Conservation (phyloP, 1,284 basidiomycete genomes). For the Coniferiporia weirii region DNA sequence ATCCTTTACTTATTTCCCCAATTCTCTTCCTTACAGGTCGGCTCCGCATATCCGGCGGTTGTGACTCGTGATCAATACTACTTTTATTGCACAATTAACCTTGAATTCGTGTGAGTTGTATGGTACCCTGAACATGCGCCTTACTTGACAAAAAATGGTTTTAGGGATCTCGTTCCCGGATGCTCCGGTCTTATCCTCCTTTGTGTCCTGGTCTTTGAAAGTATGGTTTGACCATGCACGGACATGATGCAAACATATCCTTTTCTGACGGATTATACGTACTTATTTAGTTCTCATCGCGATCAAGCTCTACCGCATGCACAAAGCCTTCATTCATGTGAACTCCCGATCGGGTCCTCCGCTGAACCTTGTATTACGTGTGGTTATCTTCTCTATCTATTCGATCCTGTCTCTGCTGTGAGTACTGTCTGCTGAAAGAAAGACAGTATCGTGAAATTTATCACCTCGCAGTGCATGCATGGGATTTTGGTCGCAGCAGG, state of each 20-base stretch:
- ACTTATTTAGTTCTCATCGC: constrained; percentile 3
- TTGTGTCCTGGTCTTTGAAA: constrained; percentile 9
- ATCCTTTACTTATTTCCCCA: not conserved
- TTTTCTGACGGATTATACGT: not conserved
- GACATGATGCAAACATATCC: not conserved
- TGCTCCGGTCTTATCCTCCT: constrained; percentile 9
- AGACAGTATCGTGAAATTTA: not conserved
- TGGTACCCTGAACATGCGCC: not conserved
- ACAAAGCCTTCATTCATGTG: constrained; percentile 4
- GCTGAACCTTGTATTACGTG: constrained; percentile 6
- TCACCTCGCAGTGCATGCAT: constrained; percentile 10
- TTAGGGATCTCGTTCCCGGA: constrained; percentile 10
- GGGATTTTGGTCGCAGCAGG: constrained; percentile 12
- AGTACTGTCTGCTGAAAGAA: not conserved
- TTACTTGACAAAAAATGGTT: not conserved
- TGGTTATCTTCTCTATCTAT: constrained; percentile 11
- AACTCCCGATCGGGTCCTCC: not conserved
- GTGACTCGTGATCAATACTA: constrained; percentile 9
- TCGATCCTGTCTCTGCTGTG: constrained; percentile 12
- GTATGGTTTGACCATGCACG: not conserved
- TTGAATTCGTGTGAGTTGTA: constrained; percentile 6
- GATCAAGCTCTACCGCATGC: constrained; percentile 10
- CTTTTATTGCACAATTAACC: constrained; percentile 15
- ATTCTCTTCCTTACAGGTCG: not conserved
- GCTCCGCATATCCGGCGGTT: not conserved